A percentile compares a stretch with the other conserved stretches of the same genome.
Evolutionary conservation across 306 rosid genomes (phyloP).

Genomic region (Sesbania bispinosa): DNA sequence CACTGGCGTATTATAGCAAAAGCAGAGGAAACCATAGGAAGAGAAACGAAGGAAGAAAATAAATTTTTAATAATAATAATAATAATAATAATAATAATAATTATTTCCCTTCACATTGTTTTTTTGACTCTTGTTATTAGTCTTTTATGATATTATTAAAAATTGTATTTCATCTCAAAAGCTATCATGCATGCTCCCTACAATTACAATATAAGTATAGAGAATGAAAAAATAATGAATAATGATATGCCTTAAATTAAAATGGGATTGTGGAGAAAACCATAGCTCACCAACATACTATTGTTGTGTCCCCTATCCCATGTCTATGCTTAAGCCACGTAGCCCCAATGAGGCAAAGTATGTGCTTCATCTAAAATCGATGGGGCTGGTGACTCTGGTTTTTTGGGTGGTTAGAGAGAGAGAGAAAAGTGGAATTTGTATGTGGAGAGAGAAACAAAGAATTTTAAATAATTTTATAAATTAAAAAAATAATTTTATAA

Average conservation of each 20-base stretch:
- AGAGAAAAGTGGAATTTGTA: too few relatives aligned
- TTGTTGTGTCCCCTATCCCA: background rate
- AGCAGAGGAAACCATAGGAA: background rate
- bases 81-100: too few relatives aligned
- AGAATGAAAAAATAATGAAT: background rate
- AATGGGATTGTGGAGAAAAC: background rate
- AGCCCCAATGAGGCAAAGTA: background rate
- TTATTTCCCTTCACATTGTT: background rate
- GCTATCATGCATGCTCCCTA: background rate
- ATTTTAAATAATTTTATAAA: too few relatives aligned
- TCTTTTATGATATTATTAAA: too few relatives aligned
- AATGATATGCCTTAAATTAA: too few relatives aligned
- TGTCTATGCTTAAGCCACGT: conserved; percentile 6
- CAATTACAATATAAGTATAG: background rate
- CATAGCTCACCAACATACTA: background rate
- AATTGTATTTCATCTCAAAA: background rate
- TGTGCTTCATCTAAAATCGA: background rate
- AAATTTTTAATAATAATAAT: background rate
- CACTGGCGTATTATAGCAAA: conserved; percentile 33
- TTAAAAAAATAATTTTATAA: too few relatives aligned
- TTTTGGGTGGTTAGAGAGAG: too few relatives aligned
- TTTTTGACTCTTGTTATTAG: background rate
- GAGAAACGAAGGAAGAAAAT: background rate
- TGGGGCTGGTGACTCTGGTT: background rate
- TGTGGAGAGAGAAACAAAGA: too few relatives aligned